phyloP scores from a whole-genome alignment of 352 stramenopile genomes.

The Hyaloperonospora brassicae region DNA sequence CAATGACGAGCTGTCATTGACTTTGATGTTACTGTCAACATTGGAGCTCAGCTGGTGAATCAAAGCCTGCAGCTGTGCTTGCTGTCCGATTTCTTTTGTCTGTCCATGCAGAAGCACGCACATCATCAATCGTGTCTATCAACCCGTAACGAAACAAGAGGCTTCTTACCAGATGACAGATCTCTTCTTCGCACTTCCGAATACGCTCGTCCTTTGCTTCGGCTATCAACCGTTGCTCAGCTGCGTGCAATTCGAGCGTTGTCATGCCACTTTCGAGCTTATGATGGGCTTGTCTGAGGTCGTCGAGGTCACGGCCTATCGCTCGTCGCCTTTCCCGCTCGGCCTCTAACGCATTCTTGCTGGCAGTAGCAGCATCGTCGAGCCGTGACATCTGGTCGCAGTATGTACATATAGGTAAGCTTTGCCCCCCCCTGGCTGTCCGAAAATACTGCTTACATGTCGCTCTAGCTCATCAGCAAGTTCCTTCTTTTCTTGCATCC shows the following conservation, averaged over 20 bases:
- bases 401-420: constrained; percentile 8
- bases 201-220: constrained; percentile 61
- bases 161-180: constrained; percentile 50
- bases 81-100: constrained; percentile 71
- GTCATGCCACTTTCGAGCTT: constrained; percentile 62
- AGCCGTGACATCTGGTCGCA: constrained; percentile 38
- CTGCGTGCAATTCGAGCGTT: constrained; percentile 49
- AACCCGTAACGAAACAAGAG: neutral
- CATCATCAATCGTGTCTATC: neutral
- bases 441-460: constrained; percentile 32
- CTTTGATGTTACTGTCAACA: constrained; percentile 34
- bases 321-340: constrained; percentile 48
- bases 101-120: constrained; percentile 15
- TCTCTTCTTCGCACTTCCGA: constrained; percentile 59
- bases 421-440: neutral
- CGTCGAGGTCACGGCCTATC: constrained; percentile 46
- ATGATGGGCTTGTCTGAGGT: constrained; percentile 52
- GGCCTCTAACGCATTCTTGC: constrained; percentile 47
- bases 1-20: constrained; percentile 41
- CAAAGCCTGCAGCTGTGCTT: constrained; percentile 72
- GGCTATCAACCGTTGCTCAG: constrained; percentile 46
- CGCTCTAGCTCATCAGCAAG: constrained; percentile 48
- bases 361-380: constrained; percentile 37
- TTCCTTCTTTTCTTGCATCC: constrained; percentile 60
- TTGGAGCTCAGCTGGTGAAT: constrained; percentile 80